A percentile compares a stretch with the other conserved stretches of the same genome.
Conservation (phyloP, 768 basidiomycete genomes). For the Panaeolus cyanescens region DNA sequence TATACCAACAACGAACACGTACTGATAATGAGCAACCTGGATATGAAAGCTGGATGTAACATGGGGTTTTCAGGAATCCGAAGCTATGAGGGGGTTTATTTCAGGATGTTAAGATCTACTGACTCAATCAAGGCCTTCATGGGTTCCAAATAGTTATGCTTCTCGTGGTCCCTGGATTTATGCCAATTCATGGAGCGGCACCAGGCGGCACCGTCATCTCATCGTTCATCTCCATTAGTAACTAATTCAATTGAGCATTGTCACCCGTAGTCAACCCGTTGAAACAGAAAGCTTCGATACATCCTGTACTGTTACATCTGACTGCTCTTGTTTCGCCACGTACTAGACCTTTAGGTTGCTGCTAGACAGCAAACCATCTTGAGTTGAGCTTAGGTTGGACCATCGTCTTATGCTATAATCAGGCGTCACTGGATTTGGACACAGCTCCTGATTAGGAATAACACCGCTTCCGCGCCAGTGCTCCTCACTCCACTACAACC, state of each 20-base stretch:
- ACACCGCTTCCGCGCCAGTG: not conserved
- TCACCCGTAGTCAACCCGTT: not conserved
- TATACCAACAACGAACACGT: too few species aligned
- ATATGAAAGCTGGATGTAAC: too few species aligned
- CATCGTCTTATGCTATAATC: not conserved
- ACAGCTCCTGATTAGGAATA: conserved; percentile 2
- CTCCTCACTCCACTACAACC: conserved; percentile 14
- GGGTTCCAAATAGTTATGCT: too few species aligned
- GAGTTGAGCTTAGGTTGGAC: too few species aligned
- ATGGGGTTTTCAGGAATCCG: too few species aligned
- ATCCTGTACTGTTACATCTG: not conserved
- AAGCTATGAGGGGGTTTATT: too few species aligned
- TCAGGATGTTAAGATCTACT: too few species aligned
- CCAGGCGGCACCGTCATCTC: not conserved
- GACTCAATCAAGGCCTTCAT: too few species aligned
- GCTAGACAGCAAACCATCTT: not conserved
- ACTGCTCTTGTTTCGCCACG: not conserved
- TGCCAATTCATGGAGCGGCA: too few species aligned
- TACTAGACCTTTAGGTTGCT: not conserved
- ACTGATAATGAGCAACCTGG: too few species aligned
- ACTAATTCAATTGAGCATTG: not conserved
- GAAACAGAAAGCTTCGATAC: not conserved
- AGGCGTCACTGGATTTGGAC: not conserved
- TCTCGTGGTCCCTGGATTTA: too few species aligned
- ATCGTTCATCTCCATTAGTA: not conserved